Conservation (phyloP, 2,329 filamentous ascomycete species). For the Fusarium sterilihyphosum region DNA sequence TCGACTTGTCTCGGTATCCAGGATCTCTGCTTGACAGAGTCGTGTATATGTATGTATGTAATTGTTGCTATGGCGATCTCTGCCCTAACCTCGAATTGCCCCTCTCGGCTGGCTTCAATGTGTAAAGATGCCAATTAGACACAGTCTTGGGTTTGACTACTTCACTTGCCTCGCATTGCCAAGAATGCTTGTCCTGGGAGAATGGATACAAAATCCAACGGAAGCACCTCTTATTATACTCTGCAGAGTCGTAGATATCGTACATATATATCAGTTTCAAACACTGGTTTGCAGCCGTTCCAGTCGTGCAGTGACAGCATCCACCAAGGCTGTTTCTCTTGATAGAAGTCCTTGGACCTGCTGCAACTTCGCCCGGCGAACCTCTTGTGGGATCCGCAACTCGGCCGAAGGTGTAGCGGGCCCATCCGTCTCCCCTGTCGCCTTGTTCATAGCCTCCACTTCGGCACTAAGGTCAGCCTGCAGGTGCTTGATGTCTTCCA, state of each 20-base stretch:
- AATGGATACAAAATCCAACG: neutral
- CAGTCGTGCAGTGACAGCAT: constrained; percentile 71
- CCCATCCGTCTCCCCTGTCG: constrained; percentile 38
- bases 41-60: neutral
- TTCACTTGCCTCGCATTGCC: neutral
- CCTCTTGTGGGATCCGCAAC: constrained; percentile 66
- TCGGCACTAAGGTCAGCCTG: constrained; percentile 64
- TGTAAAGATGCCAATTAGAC: neutral
- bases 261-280: constrained; percentile 42
- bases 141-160: neutral
- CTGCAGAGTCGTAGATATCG: constrained; percentile 16
- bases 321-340: constrained; percentile 73
- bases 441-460: constrained; percentile 56
- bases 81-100: neutral
- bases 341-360: constrained; percentile 72
- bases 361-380: constrained; percentile 70
- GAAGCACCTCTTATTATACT: constrained; percentile 28
- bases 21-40: neutral
- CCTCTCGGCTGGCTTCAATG: neutral
- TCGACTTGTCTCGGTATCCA: neutral
- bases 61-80: constrained; percentile 14
- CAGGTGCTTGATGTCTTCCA: constrained; percentile 65
- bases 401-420: constrained; percentile 49
- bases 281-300: constrained; percentile 60
- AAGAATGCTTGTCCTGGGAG: neutral